Base-by-base conservation (phyloP, 805 yeast species). In the Maudiozyma turicensis region DNA sequence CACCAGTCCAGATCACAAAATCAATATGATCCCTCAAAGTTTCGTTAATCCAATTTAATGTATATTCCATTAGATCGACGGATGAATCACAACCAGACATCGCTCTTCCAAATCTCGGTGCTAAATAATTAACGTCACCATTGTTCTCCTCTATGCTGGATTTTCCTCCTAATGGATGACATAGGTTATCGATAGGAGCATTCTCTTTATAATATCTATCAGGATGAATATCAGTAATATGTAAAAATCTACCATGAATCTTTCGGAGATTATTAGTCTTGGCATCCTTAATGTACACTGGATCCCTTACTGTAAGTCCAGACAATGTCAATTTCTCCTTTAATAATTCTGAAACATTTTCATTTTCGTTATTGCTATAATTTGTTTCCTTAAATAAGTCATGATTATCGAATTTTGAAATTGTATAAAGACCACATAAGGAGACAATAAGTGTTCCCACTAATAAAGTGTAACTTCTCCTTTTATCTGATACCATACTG, bases 1-100 rank as follows among this genome's bases (percentile, higher is more conserved):
- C 96, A 33, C 96, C 96, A 0, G 95, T 86, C 95, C 95, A 87
- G 11, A 87, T 76, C 10, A 87, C 82, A 65, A 87, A 87, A 63
- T 87, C 96, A 45, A 87, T 81, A 54, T 86, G 80, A 63, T 85
- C 93, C 52, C 72, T 77, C 51, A 87, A 63, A 51, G 86, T 80
- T 10, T 72, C 70, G 20, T 72, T 64, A 2, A 87, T 69, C 93
- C 95, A 87, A 32, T 73, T 62, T 48, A 87, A 66, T 0, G 95
- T 86, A 14, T 72, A 72, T 8, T 79, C 70, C 65, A 83, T 78
- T 45, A 87, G 64, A 1, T 67, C 65, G 61, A 80, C 63, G 2
- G 95, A 88, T 1, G 88, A 70, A 62, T 87, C 96, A 59, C 95
- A 87, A 2, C 91, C 91, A 32, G 75, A 63, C 58, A 80, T 68